Conservation (phyloP, 805 yeast genomes). For the Pichia thaimueangensis region DNA sequence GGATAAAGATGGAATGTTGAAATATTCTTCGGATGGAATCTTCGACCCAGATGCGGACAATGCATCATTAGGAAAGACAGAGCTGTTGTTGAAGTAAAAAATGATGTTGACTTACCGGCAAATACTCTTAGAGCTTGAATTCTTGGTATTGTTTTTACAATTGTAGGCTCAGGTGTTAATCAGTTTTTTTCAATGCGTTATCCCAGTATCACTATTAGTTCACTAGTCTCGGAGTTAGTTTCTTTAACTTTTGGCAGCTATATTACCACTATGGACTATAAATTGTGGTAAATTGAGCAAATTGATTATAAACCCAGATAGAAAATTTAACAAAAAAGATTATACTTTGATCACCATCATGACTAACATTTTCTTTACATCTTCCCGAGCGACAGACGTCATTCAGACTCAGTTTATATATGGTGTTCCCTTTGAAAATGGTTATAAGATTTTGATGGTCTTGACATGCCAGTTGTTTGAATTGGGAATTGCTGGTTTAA, state of each 20-base stretch:
- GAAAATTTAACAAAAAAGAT: background rate
- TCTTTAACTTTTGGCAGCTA: background rate
- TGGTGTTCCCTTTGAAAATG: background rate
- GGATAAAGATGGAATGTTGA: background rate
- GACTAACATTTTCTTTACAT: slow-evolving; percentile 1
- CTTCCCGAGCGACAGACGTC: background rate
- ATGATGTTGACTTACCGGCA: background rate
- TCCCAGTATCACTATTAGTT: slow-evolving; percentile 1
- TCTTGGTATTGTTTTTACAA: slow-evolving; percentile 1
- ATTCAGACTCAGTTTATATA: slow-evolving; percentile 1
- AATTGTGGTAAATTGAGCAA: slow-evolving; percentile 1
- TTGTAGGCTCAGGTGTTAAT: slow-evolving; percentile 1
- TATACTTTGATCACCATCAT: background rate
- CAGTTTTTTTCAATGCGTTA: slow-evolving; percentile 3
- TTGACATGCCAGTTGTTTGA: slow-evolving; percentile 1
- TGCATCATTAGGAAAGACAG: background rate
- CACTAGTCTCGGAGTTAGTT: background rate
- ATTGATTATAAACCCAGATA: background rate
- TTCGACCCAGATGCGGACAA: background rate
- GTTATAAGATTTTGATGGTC: slow-evolving; percentile 1
- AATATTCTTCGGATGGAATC: background rate
- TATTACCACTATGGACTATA: background rate
- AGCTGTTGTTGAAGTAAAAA: background rate
- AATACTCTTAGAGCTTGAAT: background rate
- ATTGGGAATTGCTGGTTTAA: slow-evolving; percentile 1